Evolutionary conservation across 2,329 filamentous ascomycete species (phyloP), one percentile per base, ranked within the genome.

Genomic region (Diaporthe helianthi): DNA sequence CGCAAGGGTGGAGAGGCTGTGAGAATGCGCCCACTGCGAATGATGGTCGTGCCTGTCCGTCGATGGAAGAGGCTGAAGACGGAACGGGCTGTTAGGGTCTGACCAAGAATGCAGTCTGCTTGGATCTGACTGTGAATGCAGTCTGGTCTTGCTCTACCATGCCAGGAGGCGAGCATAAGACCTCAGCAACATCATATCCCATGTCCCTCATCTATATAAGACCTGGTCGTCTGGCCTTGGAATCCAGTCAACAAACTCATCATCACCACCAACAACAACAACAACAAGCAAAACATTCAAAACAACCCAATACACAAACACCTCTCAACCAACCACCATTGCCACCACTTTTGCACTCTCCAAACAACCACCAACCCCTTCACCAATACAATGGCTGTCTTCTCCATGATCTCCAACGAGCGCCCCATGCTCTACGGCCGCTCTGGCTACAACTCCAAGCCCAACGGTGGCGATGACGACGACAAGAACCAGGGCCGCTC

Each of bases 401-500:
- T 77, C 73, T 73, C 71, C 73, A 73, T 77, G 71, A 72, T 79
- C 75, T 72, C 67, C 46, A 67, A 44, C 65, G 78, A 80, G 79
- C 76, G 76, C 71, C 74, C 82, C 78, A 76, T 81, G 79, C 67
- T 74, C 74, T 75, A 75, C 68, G 82, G 82, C 74, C 81, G 81
- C 73, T 79, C 77, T 63, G 80, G 80, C 67, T 82, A 83, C 76
- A 82, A 82, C 73, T 76, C 76, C 73, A 76, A 80, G 75, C 77
- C 78, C 63, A 66, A 49, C 66, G 46, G 66, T 24, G 69, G 69
- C 22, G 78, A 79, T 68, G 78, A 78, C 64, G 73, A 79, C 31
- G 72, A 78, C 71, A 75, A 76, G 73, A 78, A 80, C 77, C 78
- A 81, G 70, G 83, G 83, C 76, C 82, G 83, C 71, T 81, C 79